Evolutionary conservation across 176 grass and related monocot species (phyloP), one percentile per base, ranked within the genome.

Genomic region (Ampelocalamus luodianensis): DNA sequence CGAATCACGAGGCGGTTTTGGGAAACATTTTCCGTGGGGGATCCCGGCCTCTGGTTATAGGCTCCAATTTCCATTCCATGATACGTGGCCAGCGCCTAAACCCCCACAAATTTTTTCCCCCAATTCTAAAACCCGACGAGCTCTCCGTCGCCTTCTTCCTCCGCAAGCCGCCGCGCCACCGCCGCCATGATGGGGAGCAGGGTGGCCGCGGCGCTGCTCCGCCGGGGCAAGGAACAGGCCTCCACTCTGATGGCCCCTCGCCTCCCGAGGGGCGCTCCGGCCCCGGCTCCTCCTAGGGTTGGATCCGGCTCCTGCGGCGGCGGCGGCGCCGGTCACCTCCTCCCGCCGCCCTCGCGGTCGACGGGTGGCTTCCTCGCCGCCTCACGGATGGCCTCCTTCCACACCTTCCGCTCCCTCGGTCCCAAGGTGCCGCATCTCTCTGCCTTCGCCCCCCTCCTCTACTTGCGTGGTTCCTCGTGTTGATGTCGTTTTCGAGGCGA

Each of bases 141-240:
- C 85, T 63, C 24, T 11, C 38, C 46, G 16, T 16, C 5, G n/a
- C 48, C 82, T 24, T 54, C 78, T 65, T 86, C 88, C 42, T 46
- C 82, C 51, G 77, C 36, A 76, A 85, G 61, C 82, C 42, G 18
- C 77, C 68, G 36, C 62, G n/a, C 73, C 55, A 27, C 54, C 17
- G 48, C 38, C 34, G 79, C 39, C 72, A 83, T 77, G 75, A 87
- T 90, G 85, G 80, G 85, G 44, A 87, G 80, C 80, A 90, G 80
- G 68, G 80, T 79, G 51, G 85, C 80, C 32, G 93, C 81, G 77
- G 81, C 89, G 72, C 91, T 98, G 36, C 80, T 98, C 34, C 93
- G 96, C 51, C 85, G 93, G 77, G 79, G 80, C 39, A 93, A 79
- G 85, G 64, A 79, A 74, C 72, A 86, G 46, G 73, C 64, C 13